phyloP scores from a whole-genome alignment of 768 basidiomycete species.

The Punctularia strigosozonata region DNA sequence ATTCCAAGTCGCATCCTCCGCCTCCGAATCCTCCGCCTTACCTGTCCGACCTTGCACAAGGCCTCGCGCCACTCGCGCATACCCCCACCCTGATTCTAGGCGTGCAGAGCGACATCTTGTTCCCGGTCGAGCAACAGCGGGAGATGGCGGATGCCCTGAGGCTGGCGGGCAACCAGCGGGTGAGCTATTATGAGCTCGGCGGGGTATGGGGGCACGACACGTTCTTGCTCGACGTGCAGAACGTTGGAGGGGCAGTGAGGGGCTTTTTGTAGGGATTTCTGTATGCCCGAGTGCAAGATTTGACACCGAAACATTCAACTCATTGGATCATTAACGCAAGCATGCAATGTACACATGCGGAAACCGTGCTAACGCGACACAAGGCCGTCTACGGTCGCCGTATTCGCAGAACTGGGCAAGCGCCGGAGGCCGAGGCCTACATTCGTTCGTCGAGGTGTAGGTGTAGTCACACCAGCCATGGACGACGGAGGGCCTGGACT shows the following conservation, averaged over 20 bases:
- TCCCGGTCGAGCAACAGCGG: conserved; percentile 94
- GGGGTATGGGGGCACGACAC: conserved; percentile 99
- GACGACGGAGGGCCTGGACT: too few relatives aligned
- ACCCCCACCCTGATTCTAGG: conserved; percentile 84
- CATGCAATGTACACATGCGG: too few relatives aligned
- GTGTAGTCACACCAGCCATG: too few relatives aligned
- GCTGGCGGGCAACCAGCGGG: conserved; percentile 77
- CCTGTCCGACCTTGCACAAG: conserved; percentile 64
- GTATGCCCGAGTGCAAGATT: too few relatives aligned
- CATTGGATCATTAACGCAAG: too few relatives aligned
- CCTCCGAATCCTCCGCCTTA: conserved; percentile 65
- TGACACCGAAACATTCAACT: too few relatives aligned
- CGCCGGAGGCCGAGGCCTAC: too few relatives aligned
- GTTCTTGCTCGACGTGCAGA: conserved; percentile 84
- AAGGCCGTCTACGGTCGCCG: too few relatives aligned
- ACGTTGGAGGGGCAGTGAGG: conserved; percentile 84
- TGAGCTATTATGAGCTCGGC: conserved; percentile 94
- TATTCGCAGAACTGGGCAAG: too few relatives aligned
- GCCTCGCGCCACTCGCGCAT: conserved; percentile 59
- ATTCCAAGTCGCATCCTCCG: conserved; percentile 62
- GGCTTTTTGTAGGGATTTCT: conserved; percentile 69
- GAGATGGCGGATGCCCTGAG: conserved; percentile 89
- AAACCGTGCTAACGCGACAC: too few relatives aligned
- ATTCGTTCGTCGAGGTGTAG: too few relatives aligned
- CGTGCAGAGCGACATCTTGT: conserved; percentile 93